These are phyloP conservation scores for Pisolithus sp. DNA, from an alignment of 768 basidiomycete genomes.

Conservation along the genomic window DNA sequence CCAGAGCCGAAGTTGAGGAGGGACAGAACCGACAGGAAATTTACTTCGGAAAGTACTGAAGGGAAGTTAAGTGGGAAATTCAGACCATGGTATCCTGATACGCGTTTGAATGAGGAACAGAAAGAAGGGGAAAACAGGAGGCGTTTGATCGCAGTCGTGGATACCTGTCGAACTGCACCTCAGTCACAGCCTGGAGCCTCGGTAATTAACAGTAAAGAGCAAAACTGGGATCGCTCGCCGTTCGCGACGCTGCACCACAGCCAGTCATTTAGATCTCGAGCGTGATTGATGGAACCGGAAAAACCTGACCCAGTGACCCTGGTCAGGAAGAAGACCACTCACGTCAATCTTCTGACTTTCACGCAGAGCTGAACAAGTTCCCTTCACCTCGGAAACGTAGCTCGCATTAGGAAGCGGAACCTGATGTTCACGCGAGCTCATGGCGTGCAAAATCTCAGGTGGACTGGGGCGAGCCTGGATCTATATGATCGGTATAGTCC, in stretches of 20 bases:
- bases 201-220: conserved; percentile 12
- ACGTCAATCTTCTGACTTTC: conserved; percentile 47
- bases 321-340: conserved; percentile 20
- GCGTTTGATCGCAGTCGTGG: conserved; percentile 47
- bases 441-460: not conserved
- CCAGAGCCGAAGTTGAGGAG: conserved; percentile 82
- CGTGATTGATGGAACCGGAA: not conserved
- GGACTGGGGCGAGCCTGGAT: not conserved
- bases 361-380: conserved; percentile 46
- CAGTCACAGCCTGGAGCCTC: conserved; percentile 3
- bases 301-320: not conserved
- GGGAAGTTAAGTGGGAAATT: conserved; percentile 76
- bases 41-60: conserved; percentile 67
- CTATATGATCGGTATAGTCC: not conserved
- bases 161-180: conserved; percentile 40
- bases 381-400: conserved; percentile 47
- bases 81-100: conserved; percentile 62
- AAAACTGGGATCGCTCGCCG: not conserved
- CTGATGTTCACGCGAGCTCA: conserved; percentile 11
- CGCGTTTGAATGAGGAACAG: conserved; percentile 51
- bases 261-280: not conserved
- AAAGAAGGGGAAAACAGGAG: conserved; percentile 63
- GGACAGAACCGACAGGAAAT: conserved; percentile 70
- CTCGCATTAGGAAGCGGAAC: conserved; percentile 39
- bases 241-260: not conserved